phyloP scores from a whole-genome alignment of 495 filamentous ascomycete genomes.

The Beverwykella pulmonaria region DNA sequence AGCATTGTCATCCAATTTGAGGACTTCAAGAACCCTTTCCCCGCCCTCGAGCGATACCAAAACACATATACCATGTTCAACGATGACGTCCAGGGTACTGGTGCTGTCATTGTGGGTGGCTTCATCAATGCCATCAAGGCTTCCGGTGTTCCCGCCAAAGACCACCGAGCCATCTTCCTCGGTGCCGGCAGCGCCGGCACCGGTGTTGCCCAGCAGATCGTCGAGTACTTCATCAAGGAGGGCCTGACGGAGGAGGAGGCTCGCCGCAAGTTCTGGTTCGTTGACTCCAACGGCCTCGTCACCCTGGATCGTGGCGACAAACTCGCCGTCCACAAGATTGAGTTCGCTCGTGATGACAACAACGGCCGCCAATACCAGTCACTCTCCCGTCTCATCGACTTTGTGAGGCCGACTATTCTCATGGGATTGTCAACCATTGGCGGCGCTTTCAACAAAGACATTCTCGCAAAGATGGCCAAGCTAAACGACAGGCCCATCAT shows the following conservation, averaged over 20 bases:
- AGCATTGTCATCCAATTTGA: constrained; percentile 97
- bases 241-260: constrained; percentile 93
- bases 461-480: constrained; percentile 81
- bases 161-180: constrained; percentile 94
- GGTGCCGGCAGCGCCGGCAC: constrained; percentile 94
- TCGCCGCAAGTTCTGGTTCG: constrained; percentile 90
- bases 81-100: constrained; percentile 97
- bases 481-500: constrained; percentile 82
- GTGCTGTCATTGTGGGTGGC: constrained; percentile 90
- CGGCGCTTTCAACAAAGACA: constrained; percentile 87
- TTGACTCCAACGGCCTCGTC: constrained; percentile 91
- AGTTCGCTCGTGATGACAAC: constrained; percentile 93
- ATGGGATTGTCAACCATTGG: constrained; percentile 94
- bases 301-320: constrained; percentile 91
- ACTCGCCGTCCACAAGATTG: constrained; percentile 95
- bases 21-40: constrained; percentile 98
- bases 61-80: constrained; percentile 94
- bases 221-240: constrained; percentile 90
- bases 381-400: constrained; percentile 89
- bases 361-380: constrained; percentile 84
- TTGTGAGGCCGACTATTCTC: constrained; percentile 90
- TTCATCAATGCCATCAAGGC: constrained; percentile 92
- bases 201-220: constrained; percentile 94
- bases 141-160: constrained; percentile 81
- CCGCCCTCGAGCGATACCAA: constrained; percentile 85